phyloP scores from a whole-genome alignment of 306 rosid species.

The Cyclanthera cordifolia region DNA sequence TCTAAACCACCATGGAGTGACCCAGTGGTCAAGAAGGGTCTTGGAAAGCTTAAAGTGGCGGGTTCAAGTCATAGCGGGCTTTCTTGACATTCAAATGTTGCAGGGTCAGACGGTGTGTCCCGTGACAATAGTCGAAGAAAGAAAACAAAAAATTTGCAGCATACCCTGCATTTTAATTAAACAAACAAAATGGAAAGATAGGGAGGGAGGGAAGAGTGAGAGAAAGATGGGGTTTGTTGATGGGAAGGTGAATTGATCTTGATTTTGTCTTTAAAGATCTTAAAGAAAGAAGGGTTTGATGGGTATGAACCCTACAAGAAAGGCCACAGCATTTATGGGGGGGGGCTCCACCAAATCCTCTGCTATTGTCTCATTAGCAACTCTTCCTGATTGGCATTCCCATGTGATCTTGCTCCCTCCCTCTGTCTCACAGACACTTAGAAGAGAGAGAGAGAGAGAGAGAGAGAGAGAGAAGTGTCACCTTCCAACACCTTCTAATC shows the following conservation, averaged over 20 bases:
- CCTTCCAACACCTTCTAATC: neutral
- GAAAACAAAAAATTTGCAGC: too few species aligned
- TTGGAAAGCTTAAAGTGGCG: too few species aligned
- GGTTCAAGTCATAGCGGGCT: too few species aligned
- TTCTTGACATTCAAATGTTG: too few species aligned
- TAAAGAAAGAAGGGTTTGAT: constrained; percentile 8
- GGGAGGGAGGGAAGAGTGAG: neutral
- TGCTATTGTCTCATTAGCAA: constrained; percentile 87
- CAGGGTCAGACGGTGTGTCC: too few species aligned
- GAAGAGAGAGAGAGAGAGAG: neutral
- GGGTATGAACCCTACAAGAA: constrained; percentile 10
- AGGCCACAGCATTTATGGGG: constrained; percentile 15
- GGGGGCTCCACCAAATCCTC: constrained; percentile 55
- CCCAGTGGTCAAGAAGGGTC: too few species aligned
- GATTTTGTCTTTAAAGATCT: constrained; percentile 3
- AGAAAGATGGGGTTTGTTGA: neutral
- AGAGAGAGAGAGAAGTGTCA: neutral
- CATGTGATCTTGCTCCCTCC: constrained; percentile 88
- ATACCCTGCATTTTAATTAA: neutral
- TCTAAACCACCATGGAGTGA: too few species aligned
- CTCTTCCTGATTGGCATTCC: constrained; percentile 71
- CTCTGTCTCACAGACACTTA: constrained; percentile 8
- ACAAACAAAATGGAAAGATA: constrained; percentile 1
- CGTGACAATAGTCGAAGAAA: too few species aligned
- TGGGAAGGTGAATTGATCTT: constrained; percentile 8